Evolutionary conservation across 2,329 filamentous ascomycete species (phyloP).

Genomic region (Aureobasidium sp.): DNA sequence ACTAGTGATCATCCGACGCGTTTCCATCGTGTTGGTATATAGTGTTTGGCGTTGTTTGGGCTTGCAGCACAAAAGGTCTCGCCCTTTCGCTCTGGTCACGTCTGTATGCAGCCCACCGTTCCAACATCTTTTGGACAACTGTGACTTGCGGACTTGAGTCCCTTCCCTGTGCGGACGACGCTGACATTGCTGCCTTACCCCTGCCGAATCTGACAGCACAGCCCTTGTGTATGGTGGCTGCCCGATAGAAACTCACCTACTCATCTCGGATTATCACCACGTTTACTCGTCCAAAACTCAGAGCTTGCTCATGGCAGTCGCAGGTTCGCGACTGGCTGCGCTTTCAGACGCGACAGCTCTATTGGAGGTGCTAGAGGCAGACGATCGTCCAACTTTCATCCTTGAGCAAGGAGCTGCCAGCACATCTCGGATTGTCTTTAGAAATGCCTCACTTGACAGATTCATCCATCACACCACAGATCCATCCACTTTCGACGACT

Average conservation of each 20-base stretch:
- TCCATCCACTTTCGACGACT: background rate
- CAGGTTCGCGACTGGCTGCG: background rate
- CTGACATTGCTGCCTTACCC: background rate
- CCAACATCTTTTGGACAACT: background rate
- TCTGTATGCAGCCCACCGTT: background rate
- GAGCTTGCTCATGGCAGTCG: background rate
- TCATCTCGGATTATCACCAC: background rate
- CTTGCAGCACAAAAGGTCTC: background rate
- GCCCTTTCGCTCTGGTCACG: background rate
- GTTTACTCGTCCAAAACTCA: background rate
- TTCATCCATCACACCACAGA: background rate
- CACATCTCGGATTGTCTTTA: background rate
- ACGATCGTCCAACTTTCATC: slow-evolving; percentile 10
- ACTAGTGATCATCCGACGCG: slow-evolving; percentile 3
- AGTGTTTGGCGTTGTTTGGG: background rate
- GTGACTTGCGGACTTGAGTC: background rate
- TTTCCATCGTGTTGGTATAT: background rate
- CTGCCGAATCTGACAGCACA: background rate
- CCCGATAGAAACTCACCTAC: background rate
- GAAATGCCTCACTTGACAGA: background rate
- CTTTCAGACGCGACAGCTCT: background rate
- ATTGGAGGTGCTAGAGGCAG: background rate
- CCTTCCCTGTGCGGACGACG: background rate
- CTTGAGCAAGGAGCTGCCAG: background rate
- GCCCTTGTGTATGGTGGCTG: background rate